Evolutionary conservation across 768 basidiomycete genomes (phyloP).

Genomic region (Panaeolus cyanescens): DNA sequence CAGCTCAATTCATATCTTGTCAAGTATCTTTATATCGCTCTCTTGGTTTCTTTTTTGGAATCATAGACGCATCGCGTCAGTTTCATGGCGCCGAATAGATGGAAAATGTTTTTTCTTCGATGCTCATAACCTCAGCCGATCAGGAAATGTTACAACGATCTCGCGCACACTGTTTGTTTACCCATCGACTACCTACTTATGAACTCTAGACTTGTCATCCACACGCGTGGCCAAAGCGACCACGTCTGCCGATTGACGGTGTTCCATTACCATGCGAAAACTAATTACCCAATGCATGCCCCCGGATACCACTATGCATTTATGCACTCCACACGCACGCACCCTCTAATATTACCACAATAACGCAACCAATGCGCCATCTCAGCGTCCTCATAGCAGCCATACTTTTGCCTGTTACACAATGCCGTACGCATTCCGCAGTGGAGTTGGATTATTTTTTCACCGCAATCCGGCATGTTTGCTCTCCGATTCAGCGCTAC

Average conservation of each 20-base stretch:
- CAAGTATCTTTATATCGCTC: too few relatives aligned
- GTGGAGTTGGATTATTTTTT: too few relatives aligned
- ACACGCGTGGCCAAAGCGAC: neutral
- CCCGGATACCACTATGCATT: neutral
- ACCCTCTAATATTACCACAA: too few relatives aligned
- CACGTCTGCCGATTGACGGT: neutral
- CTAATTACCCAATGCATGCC: neutral
- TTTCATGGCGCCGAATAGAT: neutral
- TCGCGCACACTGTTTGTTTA: neutral
- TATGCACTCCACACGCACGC: neutral
- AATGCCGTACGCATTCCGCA: too few relatives aligned
- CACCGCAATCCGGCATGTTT: too few relatives aligned
- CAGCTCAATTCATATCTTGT: neutral
- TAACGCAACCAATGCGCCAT: too few relatives aligned
- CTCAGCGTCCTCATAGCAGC: neutral
- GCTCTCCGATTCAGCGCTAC: too few relatives aligned
- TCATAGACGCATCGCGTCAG: neutral
- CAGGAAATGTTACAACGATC: neutral
- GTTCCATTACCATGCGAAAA: neutral
- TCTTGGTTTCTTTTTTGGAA: neutral
- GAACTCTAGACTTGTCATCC: neutral
- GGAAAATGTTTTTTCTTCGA: neutral
- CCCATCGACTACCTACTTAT: neutral
- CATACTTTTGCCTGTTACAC: too few relatives aligned
- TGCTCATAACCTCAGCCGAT: neutral